Percentiles rank a stretch among this genome's conserved stretches.
Evolutionary conservation across 1,284 basidiomycete genomes (phyloP).

Genomic region (Heterobasidion irregulare): DNA sequence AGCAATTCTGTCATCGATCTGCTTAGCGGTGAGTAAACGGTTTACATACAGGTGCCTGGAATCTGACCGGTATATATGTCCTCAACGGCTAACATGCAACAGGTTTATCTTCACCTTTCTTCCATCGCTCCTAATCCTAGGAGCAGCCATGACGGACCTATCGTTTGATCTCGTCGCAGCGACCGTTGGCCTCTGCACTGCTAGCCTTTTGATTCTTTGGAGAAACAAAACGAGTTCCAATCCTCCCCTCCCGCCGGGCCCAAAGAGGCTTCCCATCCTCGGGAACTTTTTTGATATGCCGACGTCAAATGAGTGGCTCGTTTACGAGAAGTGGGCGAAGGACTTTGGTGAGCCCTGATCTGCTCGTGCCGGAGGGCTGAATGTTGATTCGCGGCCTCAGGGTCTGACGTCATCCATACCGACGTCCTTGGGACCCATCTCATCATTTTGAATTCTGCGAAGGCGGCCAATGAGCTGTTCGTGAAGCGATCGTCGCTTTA

Average conservation of each 20-base stretch:
- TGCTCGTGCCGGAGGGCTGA: background rate
- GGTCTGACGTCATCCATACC: constrained; percentile 8
- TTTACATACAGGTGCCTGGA: no score
- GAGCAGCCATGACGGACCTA: background rate
- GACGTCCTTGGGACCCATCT: constrained; percentile 7
- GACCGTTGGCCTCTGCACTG: background rate
- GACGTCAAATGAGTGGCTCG: constrained; percentile 3
- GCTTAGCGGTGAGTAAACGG: no score
- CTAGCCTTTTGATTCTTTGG: background rate
- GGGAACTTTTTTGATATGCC: constrained; percentile 11
- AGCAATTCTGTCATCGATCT: no score
- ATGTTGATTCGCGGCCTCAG: background rate
- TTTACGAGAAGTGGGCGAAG: constrained; percentile 7
- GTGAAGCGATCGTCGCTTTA: constrained; percentile 8
- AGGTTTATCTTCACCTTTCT: no score
- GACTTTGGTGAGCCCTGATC: constrained; percentile 3
- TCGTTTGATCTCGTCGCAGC: background rate
- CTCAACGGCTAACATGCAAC: no score
- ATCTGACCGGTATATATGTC: no score
- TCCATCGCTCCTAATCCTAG: no score
- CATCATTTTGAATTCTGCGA: constrained; percentile 10
- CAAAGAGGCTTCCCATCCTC: constrained; percentile 9
- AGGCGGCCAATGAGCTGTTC: constrained; percentile 11
- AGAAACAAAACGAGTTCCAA: background rate
- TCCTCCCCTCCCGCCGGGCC: constrained; percentile 9